These are phyloP conservation scores for Alternaria gansuensis DNA, from an alignment of 2,329 filamentous ascomycete species.

Conservation along the genomic window DNA sequence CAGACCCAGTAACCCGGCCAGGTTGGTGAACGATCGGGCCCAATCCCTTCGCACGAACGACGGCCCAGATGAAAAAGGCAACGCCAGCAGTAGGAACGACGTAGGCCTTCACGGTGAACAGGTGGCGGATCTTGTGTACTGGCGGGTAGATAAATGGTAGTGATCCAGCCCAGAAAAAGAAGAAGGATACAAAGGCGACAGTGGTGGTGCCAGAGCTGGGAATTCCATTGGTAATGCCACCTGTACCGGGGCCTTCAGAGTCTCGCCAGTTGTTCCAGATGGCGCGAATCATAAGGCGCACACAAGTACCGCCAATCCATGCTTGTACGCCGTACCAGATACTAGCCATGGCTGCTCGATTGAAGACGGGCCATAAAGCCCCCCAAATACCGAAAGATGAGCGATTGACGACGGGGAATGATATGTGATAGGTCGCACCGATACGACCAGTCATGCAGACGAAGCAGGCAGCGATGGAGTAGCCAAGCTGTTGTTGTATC, in stretches of 20 bases:
- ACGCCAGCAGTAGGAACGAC: slow-evolving; percentile 85
- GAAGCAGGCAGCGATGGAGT: slow-evolving; percentile 78
- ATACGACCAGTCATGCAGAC: slow-evolving; percentile 78
- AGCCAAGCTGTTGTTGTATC: slow-evolving; percentile 64
- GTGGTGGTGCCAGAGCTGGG: slow-evolving; percentile 75
- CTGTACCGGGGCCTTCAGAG: slow-evolving; percentile 30
- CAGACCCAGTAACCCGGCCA: slow-evolving; percentile 69
- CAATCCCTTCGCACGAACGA: slow-evolving; percentile 81
- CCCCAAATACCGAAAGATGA: slow-evolving; percentile 91
- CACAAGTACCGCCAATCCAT: slow-evolving; percentile 83
- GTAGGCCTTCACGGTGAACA: slow-evolving; percentile 90
- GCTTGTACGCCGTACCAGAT: slow-evolving; percentile 88
- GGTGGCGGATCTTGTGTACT: slow-evolving; percentile 84
- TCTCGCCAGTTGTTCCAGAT: slow-evolving; percentile 77
- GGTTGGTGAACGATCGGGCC: slow-evolving; percentile 81
- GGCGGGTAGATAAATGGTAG: slow-evolving; percentile 89
- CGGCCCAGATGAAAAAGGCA: slow-evolving; percentile 86
- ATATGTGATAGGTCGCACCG: slow-evolving; percentile 86
- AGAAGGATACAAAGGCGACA: slow-evolving; percentile 79
- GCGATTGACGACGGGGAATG: slow-evolving; percentile 82
- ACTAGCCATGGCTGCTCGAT: slow-evolving; percentile 85
- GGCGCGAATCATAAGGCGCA: slow-evolving; percentile 86
- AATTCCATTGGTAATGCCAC: slow-evolving; percentile 72
- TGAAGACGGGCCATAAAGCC: slow-evolving; percentile 86
- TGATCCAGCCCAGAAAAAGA: slow-evolving; percentile 84